Conservation (phyloP, 352 stramenopile genomes). For the Globisporangium spiculum region DNA sequence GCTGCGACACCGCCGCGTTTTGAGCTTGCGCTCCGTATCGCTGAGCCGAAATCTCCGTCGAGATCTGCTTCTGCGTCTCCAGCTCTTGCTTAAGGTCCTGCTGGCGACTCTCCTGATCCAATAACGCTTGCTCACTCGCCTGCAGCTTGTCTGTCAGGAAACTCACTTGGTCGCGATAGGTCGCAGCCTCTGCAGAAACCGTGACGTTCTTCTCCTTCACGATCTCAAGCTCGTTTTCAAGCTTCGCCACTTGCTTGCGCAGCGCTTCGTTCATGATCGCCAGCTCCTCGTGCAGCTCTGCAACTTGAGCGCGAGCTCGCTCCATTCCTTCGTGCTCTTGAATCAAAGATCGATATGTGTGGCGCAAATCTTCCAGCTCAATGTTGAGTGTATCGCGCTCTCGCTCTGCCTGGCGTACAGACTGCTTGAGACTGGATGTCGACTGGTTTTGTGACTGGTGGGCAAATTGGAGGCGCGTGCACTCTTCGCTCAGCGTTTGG, state of each 20-base stretch:
- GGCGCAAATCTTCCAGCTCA: slow-evolving; percentile 71
- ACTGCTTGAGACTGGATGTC: slow-evolving; percentile 48
- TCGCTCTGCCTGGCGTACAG: slow-evolving; percentile 54
- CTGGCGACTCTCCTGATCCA: slow-evolving; percentile 28
- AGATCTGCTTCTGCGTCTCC: slow-evolving; percentile 62
- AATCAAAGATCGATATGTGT: slow-evolving; percentile 71
- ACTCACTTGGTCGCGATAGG: slow-evolving; percentile 79
- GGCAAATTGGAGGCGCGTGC: slow-evolving; percentile 50
- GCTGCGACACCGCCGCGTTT: slow-evolving; percentile 68
- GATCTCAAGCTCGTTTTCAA: slow-evolving; percentile 56
- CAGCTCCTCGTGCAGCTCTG: slow-evolving; percentile 54
- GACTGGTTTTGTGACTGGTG: slow-evolving; percentile 56
- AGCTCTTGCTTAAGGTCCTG: slow-evolving; percentile 35
- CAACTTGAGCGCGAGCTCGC: slow-evolving; percentile 52
- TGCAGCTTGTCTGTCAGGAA: slow-evolving; percentile 78
- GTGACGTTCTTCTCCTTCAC: slow-evolving; percentile 55
- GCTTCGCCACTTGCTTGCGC: slow-evolving; percentile 51
- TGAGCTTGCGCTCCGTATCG: slow-evolving; percentile 72
- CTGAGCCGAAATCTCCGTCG: slow-evolving; percentile 77
- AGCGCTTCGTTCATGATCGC: slow-evolving; percentile 60
- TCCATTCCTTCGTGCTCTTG: slow-evolving; percentile 73
- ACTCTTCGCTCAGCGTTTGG: slow-evolving; percentile 82
- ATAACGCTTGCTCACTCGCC: slow-evolving; percentile 36
- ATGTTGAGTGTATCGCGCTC: slow-evolving; percentile 69
- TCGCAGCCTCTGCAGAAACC: slow-evolving; percentile 46